Evolutionary conservation across 2,329 filamentous ascomycete species (phyloP).

Genomic region (Fusarium sp.): DNA sequence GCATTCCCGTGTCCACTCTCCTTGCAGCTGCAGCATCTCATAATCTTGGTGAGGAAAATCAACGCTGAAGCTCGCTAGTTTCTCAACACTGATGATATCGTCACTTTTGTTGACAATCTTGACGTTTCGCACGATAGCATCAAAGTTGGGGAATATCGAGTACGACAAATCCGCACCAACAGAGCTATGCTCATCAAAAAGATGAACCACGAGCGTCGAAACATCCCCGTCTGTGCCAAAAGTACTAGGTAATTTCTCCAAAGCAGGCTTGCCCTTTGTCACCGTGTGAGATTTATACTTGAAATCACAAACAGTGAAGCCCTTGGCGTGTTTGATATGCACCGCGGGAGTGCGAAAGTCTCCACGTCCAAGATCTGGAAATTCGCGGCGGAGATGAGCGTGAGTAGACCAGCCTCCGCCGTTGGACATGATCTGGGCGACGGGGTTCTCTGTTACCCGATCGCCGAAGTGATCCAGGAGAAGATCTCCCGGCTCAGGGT

Average conservation of each 20-base stretch:
- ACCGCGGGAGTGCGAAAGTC: slow-evolving; percentile 74
- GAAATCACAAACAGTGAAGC: slow-evolving; percentile 70
- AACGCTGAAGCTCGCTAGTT: slow-evolving; percentile 71
- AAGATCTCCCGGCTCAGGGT: slow-evolving; percentile 67
- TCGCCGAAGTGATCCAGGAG: slow-evolving; percentile 73
- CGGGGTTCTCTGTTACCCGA: slow-evolving; percentile 63
- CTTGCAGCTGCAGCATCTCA: slow-evolving; percentile 72
- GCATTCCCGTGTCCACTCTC: slow-evolving; percentile 73
- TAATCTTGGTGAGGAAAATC: slow-evolving; percentile 72
- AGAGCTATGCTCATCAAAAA: slow-evolving; percentile 70
- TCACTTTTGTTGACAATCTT: slow-evolving; percentile 71
- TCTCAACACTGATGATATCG: slow-evolving; percentile 65
- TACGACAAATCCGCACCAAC: slow-evolving; percentile 72
- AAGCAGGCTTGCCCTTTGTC: slow-evolving; percentile 66
- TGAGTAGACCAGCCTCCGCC: slow-evolving; percentile 66
- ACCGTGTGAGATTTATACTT: slow-evolving; percentile 70
- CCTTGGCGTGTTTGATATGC: slow-evolving; percentile 69
- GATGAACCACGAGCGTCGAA: slow-evolving; percentile 68
- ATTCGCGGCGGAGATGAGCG: slow-evolving; percentile 70
- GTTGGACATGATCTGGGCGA: slow-evolving; percentile 55
- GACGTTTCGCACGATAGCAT: slow-evolving; percentile 72
- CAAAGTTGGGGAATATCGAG: slow-evolving; percentile 72
- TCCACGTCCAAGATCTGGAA: slow-evolving; percentile 73
- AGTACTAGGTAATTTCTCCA: slow-evolving; percentile 70
- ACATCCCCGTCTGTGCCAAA: slow-evolving; percentile 69